Evolutionary conservation across 2,329 filamentous ascomycete genomes (phyloP), one percentile per base, ranked within the genome.

Genomic region (Pseudocercospora vitis): DNA sequence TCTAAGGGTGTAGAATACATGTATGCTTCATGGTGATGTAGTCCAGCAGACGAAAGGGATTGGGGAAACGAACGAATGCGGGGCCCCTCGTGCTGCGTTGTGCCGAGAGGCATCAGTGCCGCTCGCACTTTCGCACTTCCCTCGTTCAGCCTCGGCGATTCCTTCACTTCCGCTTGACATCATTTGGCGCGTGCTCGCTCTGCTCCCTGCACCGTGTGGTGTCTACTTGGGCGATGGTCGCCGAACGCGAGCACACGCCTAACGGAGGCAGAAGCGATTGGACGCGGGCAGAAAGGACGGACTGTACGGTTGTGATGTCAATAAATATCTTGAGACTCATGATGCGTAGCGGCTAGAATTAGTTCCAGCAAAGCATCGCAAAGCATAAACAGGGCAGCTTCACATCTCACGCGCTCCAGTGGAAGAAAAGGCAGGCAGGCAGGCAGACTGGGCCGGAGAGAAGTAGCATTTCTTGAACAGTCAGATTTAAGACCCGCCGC

Each of bases 151-250:
- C 40, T 45, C 40, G 40, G 40, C 18, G 23, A 45, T 29, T n/a
- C 40, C 40, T 45, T 29, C 24, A 45, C 32, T 35, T 45, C 24
- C 40, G 40, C 21, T 45, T 45, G 42, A 45, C 42, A 45, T 45
- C 42, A 45, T 45, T 18, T 45, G 24, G 42, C 42, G 42, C 42
- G 42, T 45, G 42, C 42, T 45, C 24, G 42, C 21, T 24, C 23
- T 45, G 40, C 14, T 45, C 23, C 40, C 40, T 45, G 42, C 24
- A 45, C 16, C 26, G 42, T 31, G 24, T 45, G 11, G 42, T 45
- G 23, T 45, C 14, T 45, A 14, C 42, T 45, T 29, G 14, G 42
- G 28, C 42, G 42, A 45, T 45, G 42, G 42, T 24, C 29, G 19
- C 42, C n/a, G n/a, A 45, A 45, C 14, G 42, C n/a, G 24, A 45